A percentile compares a stretch with the other conserved stretches of the same genome.
phyloP scores from a whole-genome alignment of 2,329 filamentous ascomycete genomes.

The Arthrinium phaeospermum region DNA sequence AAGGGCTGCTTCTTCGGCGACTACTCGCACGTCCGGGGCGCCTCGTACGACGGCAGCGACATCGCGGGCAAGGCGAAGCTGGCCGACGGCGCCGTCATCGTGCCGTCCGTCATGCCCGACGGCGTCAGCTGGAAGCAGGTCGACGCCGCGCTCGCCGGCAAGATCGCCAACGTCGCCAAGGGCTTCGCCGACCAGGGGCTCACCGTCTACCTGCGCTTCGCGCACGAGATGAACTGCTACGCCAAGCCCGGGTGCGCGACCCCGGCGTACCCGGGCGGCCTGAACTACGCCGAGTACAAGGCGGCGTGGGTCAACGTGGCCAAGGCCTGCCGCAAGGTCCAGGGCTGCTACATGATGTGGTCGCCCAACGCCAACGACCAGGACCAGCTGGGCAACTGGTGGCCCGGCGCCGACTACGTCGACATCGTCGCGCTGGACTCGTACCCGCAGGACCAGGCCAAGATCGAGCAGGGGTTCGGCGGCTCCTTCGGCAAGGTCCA shows the following conservation, averaged over 20 bases:
- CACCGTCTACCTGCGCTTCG: slow-evolving; percentile 30
- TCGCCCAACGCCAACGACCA: slow-evolving; percentile 26
- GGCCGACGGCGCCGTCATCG: slow-evolving; percentile 29
- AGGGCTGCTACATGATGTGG: slow-evolving; percentile 27
- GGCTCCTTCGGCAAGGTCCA: slow-evolving; percentile 22
- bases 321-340: slow-evolving; percentile 23
- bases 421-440: slow-evolving; percentile 29
- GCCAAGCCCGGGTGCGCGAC: slow-evolving; percentile 23
- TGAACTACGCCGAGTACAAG: slow-evolving; percentile 25
- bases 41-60: slow-evolving; percentile 30
- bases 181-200: slow-evolving; percentile 26
- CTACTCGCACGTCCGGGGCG: slow-evolving; percentile 31
- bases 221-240: slow-evolving; percentile 32
- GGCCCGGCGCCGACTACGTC: slow-evolving; percentile 27
- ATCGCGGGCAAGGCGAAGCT: slow-evolving; percentile 27
- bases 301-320: slow-evolving; percentile 27
- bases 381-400: slow-evolving; percentile 29
- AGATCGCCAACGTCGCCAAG: slow-evolving; percentile 26
- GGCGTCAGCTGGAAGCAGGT: slow-evolving; percentile 27
- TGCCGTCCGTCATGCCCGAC: slow-evolving; percentile 34
- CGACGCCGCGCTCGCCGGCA: slow-evolving; percentile 20
- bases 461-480: slow-evolving; percentile 16
- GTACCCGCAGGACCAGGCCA: slow-evolving; percentile 23
- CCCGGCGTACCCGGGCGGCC: slow-evolving; percentile 23
- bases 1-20: slow-evolving; percentile 31